Conservation (phyloP, 1,284 basidiomycete genomes). For the Puccinia polysora region DNA sequence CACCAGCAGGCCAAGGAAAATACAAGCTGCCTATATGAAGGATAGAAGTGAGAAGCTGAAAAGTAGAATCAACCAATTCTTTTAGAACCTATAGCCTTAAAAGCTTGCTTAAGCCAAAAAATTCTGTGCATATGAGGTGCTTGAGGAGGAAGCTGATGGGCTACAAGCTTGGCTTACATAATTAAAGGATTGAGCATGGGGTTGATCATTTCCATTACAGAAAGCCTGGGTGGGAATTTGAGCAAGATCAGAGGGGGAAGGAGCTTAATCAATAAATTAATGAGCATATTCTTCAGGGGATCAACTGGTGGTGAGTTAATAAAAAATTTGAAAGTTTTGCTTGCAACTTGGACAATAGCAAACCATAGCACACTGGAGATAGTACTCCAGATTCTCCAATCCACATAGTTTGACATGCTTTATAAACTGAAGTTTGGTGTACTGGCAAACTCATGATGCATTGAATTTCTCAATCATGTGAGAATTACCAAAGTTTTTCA, state of each 20-base stretch:
- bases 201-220: conserved; percentile 53
- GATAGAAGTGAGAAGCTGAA: conserved; percentile 88
- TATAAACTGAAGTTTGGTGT: conserved; percentile 56
- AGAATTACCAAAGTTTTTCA: conserved; percentile 80
- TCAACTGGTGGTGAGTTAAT: conserved; percentile 87
- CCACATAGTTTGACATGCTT: conserved; percentile 71
- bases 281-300: conserved; percentile 78
- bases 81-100: conserved; percentile 91
- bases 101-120: conserved; percentile 90
- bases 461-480: conserved; percentile 53
- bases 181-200: conserved; percentile 50
- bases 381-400: conserved; percentile 93
- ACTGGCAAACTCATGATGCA: conserved; percentile 55
- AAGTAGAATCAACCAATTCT: conserved; percentile 85
- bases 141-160: conserved; percentile 31
- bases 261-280: conserved; percentile 69
- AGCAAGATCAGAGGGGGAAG: conserved; percentile 76
- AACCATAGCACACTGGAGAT: conserved; percentile 82
- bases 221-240: conserved; percentile 52
- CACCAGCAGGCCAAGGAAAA: too few relatives aligned
- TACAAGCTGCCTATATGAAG: conserved; percentile 93
- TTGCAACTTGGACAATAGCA: conserved; percentile 67
- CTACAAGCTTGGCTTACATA: conserved; percentile 25
- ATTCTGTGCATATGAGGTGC: conserved; percentile 65
- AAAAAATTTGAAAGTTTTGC: conserved; percentile 94